These are phyloP conservation scores for Trypanosoma mega DNA, from an alignment of 208 protist species.

Conservation along the genomic window DNA sequence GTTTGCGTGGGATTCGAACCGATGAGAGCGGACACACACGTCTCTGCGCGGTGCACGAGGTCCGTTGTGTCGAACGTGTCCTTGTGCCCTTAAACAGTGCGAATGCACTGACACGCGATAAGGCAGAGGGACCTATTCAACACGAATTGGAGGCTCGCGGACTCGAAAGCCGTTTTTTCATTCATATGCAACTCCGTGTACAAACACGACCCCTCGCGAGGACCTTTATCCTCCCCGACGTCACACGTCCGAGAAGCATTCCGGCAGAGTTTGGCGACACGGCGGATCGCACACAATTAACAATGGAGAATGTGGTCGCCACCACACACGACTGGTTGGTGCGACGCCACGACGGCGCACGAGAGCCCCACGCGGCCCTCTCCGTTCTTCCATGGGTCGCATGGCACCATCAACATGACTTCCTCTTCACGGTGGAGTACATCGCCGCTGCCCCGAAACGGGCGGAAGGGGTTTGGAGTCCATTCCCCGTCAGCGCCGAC, in stretches of 20 bases:
- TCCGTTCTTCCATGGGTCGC: slow-evolving; percentile 18
- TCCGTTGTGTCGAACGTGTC: slow-evolving; percentile 19
- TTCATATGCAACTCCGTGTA: slow-evolving; percentile 18
- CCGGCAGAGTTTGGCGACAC: slow-evolving; percentile 11
- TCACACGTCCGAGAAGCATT: neutral
- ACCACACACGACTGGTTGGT: slow-evolving; percentile 1
- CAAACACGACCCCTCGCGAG: neutral
- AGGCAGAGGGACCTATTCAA: slow-evolving; percentile 8
- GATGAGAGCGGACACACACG: neutral
- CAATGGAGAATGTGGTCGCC: slow-evolving; percentile 21
- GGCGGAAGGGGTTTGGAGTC: no score
- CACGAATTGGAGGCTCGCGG: slow-evolving; percentile 12
- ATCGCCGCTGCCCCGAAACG: slow-evolving; percentile 4
- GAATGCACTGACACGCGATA: neutral
- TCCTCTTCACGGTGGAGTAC: slow-evolving; percentile 27
- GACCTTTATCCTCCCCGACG: neutral
- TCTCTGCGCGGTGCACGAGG: neutral
- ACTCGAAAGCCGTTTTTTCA: slow-evolving; percentile 10
- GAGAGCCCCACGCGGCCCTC: neutral
- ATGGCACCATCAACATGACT: slow-evolving; percentile 11
- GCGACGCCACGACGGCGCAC: no score
- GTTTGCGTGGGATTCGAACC: no score
- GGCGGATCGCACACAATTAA: slow-evolving; percentile 13
- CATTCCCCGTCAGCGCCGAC: slow-evolving; percentile 9
- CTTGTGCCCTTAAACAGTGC: slow-evolving; percentile 2